These are phyloP conservation scores for Bipolaris sorokiniana DNA, from an alignment of 2,329 filamentous ascomycete genomes.

Conservation along the genomic window DNA sequence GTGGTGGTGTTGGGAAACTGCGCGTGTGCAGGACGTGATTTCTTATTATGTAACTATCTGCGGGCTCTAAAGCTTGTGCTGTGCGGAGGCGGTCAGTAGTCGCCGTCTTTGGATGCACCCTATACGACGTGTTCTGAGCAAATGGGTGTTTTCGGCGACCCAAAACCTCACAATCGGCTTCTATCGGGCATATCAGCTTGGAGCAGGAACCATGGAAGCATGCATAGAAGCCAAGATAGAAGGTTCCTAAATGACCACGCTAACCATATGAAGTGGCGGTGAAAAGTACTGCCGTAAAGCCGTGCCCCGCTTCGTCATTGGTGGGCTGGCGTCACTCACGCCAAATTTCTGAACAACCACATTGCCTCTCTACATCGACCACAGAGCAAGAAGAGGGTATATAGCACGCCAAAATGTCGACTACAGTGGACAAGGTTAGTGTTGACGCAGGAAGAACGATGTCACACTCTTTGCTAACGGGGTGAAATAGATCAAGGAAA, in stretches of 20 bases:
- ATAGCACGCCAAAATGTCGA: slow-evolving; percentile 75
- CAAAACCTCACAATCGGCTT: slow-evolving; percentile 25
- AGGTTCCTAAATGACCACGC: slow-evolving; percentile 7
- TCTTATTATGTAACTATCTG: slow-evolving; percentile 42
- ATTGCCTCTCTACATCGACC: slow-evolving; percentile 10
- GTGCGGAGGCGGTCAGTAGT: slow-evolving; percentile 28
- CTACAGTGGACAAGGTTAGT: slow-evolving; percentile 91
- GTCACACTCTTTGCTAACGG: slow-evolving; percentile 36
- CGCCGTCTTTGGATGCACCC: slow-evolving; percentile 15
- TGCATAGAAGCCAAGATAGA: slow-evolving; percentile 13
- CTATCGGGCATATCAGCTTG: slow-evolving; percentile 28
- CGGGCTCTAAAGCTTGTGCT: slow-evolving; percentile 23
- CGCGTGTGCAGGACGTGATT: slow-evolving; percentile 16
- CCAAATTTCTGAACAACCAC: slow-evolving; percentile 40
- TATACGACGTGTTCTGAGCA: slow-evolving; percentile 4
- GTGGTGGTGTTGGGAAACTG: neutral
- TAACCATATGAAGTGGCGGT: slow-evolving; percentile 14
- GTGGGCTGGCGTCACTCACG: slow-evolving; percentile 20
- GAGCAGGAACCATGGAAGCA: slow-evolving; percentile 17
- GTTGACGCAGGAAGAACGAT: slow-evolving; percentile 27
- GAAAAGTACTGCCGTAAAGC: slow-evolving; percentile 22
- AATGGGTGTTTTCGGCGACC: slow-evolving; percentile 13
- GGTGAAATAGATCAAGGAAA: slow-evolving; percentile 80
- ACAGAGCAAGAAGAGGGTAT: slow-evolving; percentile 9
- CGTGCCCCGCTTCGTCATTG: slow-evolving; percentile 38